Evolutionary conservation across 78 protist genomes (phyloP), one percentile per base, ranked within the genome.

Genomic region (Dictyostelium brefeldianum): DNA sequence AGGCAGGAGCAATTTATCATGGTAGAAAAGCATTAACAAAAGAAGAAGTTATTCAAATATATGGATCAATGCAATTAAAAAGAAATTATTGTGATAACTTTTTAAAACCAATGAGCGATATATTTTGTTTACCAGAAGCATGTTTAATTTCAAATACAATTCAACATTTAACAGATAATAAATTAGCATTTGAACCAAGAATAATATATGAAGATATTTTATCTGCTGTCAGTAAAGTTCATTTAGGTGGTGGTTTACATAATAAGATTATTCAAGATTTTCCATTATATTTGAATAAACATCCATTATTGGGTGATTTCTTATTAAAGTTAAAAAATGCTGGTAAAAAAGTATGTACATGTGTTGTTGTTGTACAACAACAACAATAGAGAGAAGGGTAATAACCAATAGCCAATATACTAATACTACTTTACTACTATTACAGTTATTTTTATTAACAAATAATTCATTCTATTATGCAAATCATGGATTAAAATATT

Each of bases 41-140:
- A 73, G 91, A 83, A 46, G 82, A 83, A 17, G 79, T 57, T 5
- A 54, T 73, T 54, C 46, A 57, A 10, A 41, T 83, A 22, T 83
- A 83, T 73, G 91, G 91, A 29, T 70, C 91, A 56, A 83, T 83
- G 91, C 91, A 83, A 57, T 67, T 83, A 20, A 83, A 78, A 74
- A 83, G 50, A 73, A n/a, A 22, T 17, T 83, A 83, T 83, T 31
- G 75, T 22, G 80, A 83, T 25, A 36, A 18, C 18, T 53, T 54
- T 77, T 47, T 89, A 17, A 89, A 89, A 64, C 25, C 83, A 54
- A 89, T 89, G 94, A 31, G 56, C 43, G 94, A 89, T 77, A 80
- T 81, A 14, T 89, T 89, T 77, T 80, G 89, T 71, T 50, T 81
- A 77, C 94, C 94, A 77, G 94, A 89, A 20, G 79, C 94, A 46